Percentiles rank a stretch among this genome's conserved stretches.
Conservation (phyloP, 352 stramenopile genomes). For the Thalassiosira mediterranea region DNA sequence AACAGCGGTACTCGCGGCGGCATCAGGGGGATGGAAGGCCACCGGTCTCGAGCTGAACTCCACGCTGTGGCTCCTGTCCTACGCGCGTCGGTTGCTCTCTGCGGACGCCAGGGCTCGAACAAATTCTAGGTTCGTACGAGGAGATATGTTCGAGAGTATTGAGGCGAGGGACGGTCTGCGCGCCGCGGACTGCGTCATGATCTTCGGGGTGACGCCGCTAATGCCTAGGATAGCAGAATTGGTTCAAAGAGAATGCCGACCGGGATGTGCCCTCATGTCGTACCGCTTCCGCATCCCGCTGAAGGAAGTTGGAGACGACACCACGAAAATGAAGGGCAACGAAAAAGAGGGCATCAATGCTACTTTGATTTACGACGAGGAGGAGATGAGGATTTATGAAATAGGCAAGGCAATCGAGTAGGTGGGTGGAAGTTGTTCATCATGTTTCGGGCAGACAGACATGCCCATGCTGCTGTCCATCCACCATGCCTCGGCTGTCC, state of each 20-base stretch:
- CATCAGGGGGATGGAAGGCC: constrained; percentile 51
- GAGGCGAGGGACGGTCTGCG: constrained; percentile 24
- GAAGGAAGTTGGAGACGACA: not conserved
- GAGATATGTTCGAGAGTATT: constrained; percentile 67
- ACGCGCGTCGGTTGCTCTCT: constrained; percentile 56
- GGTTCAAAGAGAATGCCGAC: constrained; percentile 58
- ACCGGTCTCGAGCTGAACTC: constrained; percentile 76
- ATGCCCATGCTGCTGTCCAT: no score
- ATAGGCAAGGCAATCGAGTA: constrained; percentile 10
- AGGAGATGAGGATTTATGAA: constrained; percentile 81
- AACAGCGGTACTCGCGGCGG: constrained; percentile 63
- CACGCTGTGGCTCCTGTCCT: constrained; percentile 68
- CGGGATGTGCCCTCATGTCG: constrained; percentile 63
- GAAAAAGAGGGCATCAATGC: constrained; percentile 43
- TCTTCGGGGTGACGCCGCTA: constrained; percentile 74
- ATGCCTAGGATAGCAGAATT: constrained; percentile 68
- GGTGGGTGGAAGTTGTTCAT: no score
- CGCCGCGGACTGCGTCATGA: constrained; percentile 69
- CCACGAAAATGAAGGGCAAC: constrained; percentile 3
- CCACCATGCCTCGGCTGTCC: no score
- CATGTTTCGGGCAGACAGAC: no score
- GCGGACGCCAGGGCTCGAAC: constrained; percentile 20
- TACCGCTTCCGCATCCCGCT: constrained; percentile 77
- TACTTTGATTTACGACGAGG: constrained; percentile 71
- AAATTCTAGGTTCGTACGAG: constrained; percentile 51